Evolutionary conservation across 2,329 filamentous ascomycete species (phyloP).

Genomic region (Trichoderma hamatum): DNA sequence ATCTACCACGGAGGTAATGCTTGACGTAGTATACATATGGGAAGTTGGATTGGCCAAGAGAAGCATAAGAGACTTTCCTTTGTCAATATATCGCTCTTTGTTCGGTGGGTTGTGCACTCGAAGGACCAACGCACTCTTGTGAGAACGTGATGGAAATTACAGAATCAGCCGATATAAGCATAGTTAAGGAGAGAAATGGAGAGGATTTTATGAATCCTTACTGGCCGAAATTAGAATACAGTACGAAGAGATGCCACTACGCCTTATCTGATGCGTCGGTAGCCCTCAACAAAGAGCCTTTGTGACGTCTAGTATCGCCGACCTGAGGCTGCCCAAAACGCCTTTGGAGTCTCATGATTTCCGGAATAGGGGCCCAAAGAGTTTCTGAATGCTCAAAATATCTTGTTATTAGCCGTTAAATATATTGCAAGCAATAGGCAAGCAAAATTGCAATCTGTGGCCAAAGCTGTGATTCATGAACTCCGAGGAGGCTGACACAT

Average conservation of each 20-base stretch:
- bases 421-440: neutral
- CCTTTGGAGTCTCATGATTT: neutral
- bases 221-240: too few relatives aligned
- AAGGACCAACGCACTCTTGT: neutral
- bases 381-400: neutral
- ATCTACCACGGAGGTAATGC: neutral
- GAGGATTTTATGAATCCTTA: too few relatives aligned
- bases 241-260: too few relatives aligned
- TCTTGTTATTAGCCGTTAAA: neutral
- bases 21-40: neutral
- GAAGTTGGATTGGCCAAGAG: neutral
- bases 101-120: neutral
- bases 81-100: neutral
- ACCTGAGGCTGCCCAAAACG: neutral
- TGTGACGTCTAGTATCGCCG: too few relatives aligned
- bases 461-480: neutral
- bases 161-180: too few relatives aligned
- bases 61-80: neutral
- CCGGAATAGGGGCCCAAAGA: conserved; percentile 9
- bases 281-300: neutral
- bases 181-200: too few relatives aligned
- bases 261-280: neutral
- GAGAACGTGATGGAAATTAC: neutral
- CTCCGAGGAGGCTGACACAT: too few relatives aligned
- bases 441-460: neutral